These are phyloP conservation scores for Phytopythium helicoides DNA, from an alignment of 352 stramenopile species.

Conservation along the genomic window DNA sequence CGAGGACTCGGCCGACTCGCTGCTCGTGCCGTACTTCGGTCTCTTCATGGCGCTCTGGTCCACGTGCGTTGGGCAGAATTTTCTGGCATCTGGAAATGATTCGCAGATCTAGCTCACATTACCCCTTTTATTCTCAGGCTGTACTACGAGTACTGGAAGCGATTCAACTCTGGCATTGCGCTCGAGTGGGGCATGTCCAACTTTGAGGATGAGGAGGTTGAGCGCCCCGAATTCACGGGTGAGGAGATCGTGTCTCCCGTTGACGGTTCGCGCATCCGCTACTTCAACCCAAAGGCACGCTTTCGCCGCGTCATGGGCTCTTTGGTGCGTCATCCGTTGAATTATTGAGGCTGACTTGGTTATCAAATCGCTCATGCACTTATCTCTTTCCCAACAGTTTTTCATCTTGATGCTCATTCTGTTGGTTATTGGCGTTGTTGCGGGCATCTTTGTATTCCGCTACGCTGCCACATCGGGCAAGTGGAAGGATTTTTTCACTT, in stretches of 20 bases:
- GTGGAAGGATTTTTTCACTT: conserved; percentile 62
- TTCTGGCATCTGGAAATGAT: not conserved
- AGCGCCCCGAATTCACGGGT: conserved; percentile 70
- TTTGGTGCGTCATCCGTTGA: conserved; percentile 28
- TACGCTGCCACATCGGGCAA: conserved; percentile 46
- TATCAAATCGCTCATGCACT: too few species aligned
- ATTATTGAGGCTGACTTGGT: too few species aligned
- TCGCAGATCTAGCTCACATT: not conserved
- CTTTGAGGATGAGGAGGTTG: conserved; percentile 70
- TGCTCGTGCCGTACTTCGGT: conserved; percentile 70
- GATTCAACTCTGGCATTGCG: conserved; percentile 62
- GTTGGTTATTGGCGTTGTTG: conserved; percentile 61
- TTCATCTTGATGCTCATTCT: conserved; percentile 73
- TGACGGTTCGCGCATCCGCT: conserved; percentile 69
- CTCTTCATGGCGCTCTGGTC: conserved; percentile 84
- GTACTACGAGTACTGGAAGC: conserved; percentile 86
- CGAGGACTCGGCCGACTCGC: conserved; percentile 50
- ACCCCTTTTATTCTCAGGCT: conserved; percentile 31
- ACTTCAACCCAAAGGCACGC: conserved; percentile 66
- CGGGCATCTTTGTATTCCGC: conserved; percentile 74
- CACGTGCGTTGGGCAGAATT: conserved; percentile 25
- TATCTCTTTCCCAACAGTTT: conserved; percentile 24
- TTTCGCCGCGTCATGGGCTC: conserved; percentile 71
- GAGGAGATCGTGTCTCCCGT: conserved; percentile 70
- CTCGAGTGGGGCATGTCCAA: conserved; percentile 75